phyloP scores from a whole-genome alignment of 371 early-diverging fungal genomes.

The Capniomyces stellatus region DNA sequence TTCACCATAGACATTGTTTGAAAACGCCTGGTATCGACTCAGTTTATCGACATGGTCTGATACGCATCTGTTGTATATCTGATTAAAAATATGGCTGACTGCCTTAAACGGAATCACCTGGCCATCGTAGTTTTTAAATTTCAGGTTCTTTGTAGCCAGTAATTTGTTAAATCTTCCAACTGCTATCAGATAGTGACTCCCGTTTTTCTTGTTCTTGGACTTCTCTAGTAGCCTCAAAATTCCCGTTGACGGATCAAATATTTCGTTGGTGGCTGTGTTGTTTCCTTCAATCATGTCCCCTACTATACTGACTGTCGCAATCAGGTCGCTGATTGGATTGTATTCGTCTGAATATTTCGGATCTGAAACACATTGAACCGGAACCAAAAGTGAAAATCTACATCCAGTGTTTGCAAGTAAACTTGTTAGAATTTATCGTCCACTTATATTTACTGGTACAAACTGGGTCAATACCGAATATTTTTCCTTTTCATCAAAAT shows the following conservation, averaged over 20 bases:
- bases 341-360: slow-evolving; percentile 34
- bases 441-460: too few species aligned
- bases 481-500: too few species aligned
- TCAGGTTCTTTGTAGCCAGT: slow-evolving; percentile 12
- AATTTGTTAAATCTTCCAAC: slow-evolving; percentile 53
- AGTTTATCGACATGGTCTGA: slow-evolving; percentile 63
- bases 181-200: slow-evolving; percentile 44
- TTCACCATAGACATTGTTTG: slow-evolving; percentile 92
- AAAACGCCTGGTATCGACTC: slow-evolving; percentile 75
- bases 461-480: too few species aligned
- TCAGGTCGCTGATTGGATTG: slow-evolving; percentile 58
- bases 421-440: too few species aligned
- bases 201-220: slow-evolving; percentile 50
- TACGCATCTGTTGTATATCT: slow-evolving; percentile 74
- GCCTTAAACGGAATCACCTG: slow-evolving; percentile 38
- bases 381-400: neutral
- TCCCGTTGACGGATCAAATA: slow-evolving; percentile 44
- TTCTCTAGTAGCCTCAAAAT: slow-evolving; percentile 58
- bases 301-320: slow-evolving; percentile 43
- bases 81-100: slow-evolving; percentile 66
- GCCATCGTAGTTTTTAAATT: slow-evolving; percentile 13
- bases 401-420: too few species aligned
- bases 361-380: neutral
- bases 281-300: slow-evolving; percentile 37
- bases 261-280: slow-evolving; percentile 15